These are phyloP conservation scores for Neocucurbitaria cava DNA, from an alignment of 2,329 filamentous ascomycete species.

Conservation along the genomic window DNA sequence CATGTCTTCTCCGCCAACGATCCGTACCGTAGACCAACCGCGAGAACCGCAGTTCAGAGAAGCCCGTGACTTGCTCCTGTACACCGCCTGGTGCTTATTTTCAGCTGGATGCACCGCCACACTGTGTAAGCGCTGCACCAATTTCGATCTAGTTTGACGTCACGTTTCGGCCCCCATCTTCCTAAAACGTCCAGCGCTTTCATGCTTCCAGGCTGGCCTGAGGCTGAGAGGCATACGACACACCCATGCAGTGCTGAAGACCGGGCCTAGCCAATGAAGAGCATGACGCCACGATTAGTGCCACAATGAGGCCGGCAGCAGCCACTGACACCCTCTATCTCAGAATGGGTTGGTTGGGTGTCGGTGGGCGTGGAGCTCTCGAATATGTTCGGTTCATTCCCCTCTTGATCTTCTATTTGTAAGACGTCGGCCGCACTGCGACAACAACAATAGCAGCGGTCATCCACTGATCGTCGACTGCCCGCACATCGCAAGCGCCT, in stretches of 20 bases:
- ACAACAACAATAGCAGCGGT: constrained; percentile 1
- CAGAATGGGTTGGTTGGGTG: constrained; percentile 12
- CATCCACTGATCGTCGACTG: background rate
- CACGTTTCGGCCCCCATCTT: constrained; percentile 8
- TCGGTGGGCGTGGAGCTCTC: constrained; percentile 1
- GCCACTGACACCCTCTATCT: constrained; percentile 33
- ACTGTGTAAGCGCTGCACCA: constrained; percentile 4
- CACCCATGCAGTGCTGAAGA: constrained; percentile 13
- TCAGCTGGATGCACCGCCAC: constrained; percentile 13
- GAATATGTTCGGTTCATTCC: constrained; percentile 7
- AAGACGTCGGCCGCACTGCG: constrained; percentile 1
- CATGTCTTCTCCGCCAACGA: background rate
- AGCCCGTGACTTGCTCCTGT: background rate
- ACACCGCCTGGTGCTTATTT: constrained; percentile 1
- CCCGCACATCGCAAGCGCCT: constrained; percentile 4
- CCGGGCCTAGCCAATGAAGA: constrained; percentile 16
- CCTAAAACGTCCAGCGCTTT: background rate
- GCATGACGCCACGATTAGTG: constrained; percentile 16
- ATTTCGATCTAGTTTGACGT: background rate
- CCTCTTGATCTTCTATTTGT: constrained; percentile 4
- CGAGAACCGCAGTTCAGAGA: constrained; percentile 2
- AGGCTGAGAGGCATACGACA: constrained; percentile 17
- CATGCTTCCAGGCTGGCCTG: constrained; percentile 17
- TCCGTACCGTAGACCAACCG: background rate
- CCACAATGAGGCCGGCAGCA: constrained; percentile 19